Evolutionary conservation across 352 stramenopile species (phyloP).

Genomic region (Albugo laibachii): DNA sequence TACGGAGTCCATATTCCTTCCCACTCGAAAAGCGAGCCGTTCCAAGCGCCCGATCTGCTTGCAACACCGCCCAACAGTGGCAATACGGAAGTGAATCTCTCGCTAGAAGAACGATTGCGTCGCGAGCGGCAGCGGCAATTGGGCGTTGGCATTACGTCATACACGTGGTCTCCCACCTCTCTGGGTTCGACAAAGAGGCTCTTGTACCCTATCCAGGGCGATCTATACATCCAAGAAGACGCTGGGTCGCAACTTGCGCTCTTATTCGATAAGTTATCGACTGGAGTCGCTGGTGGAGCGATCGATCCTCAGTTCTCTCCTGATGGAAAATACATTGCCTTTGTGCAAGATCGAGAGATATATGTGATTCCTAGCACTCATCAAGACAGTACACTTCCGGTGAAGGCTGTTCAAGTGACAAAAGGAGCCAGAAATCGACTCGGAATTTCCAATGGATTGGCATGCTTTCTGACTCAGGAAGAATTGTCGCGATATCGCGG

Average conservation of each 20-base stretch:
- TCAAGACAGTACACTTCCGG: conserved; percentile 9
- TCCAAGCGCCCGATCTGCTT: conserved; percentile 14
- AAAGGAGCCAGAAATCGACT: conserved; percentile 37
- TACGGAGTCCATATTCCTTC: conserved; percentile 59
- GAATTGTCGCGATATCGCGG: conserved; percentile 92
- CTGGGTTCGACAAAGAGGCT: conserved; percentile 25
- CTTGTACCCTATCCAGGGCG: conserved; percentile 82
- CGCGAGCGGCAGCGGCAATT: conserved; percentile 81
- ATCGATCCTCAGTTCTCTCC: conserved; percentile 90
- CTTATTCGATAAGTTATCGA: conserved; percentile 73
- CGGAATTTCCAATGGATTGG: conserved; percentile 82
- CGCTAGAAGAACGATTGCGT: conserved; percentile 80
- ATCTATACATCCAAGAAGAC: conserved; percentile 86
- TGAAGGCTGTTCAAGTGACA: conserved; percentile 46
- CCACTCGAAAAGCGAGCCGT: conserved; percentile 10
- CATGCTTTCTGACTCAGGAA: conserved; percentile 96
- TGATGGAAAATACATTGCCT: conserved; percentile 84
- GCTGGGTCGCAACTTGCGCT: conserved; percentile 41
- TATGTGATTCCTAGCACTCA: conserved; percentile 72
- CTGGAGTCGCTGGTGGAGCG: conserved; percentile 21
- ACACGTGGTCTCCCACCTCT: conserved; percentile 47
- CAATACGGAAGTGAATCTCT: conserved; percentile 74
- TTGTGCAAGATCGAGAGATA: conserved; percentile 87
- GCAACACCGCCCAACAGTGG: conserved; percentile 44
- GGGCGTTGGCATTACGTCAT: conserved; percentile 84